A percentile compares a stretch with the other conserved stretches of the same genome.
These are phyloP conservation scores for Pyrenopolyporus hunteri DNA, from an alignment of 495 filamentous ascomycete genomes.

Conservation along the genomic window DNA sequence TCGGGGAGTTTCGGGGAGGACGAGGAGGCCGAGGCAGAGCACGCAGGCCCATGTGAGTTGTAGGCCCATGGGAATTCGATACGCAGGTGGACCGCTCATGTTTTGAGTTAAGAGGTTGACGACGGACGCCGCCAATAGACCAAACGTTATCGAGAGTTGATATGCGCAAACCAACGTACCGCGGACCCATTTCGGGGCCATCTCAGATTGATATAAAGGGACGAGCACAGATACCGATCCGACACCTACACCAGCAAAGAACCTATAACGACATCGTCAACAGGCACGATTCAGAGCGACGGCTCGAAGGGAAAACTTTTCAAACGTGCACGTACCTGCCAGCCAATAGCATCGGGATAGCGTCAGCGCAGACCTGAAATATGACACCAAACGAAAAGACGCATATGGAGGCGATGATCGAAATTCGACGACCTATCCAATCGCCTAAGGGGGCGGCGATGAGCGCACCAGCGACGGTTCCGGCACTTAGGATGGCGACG, in stretches of 20 bases:
- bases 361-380: constrained; percentile 73
- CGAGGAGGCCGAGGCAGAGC: constrained; percentile 70
- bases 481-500: constrained; percentile 87
- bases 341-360: constrained; percentile 64
- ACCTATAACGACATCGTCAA: constrained; percentile 45
- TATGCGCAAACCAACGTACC: constrained; percentile 90
- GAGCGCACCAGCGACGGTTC: constrained; percentile 83
- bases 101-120: constrained; percentile 79
- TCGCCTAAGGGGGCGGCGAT: constrained; percentile 76
- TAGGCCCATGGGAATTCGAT: constrained; percentile 84
- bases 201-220: constrained; percentile 89
- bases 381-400: constrained; percentile 85
- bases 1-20: constrained; percentile 88
- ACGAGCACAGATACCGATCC: constrained; percentile 82
- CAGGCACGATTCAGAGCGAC: background rate
- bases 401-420: constrained; percentile 70
- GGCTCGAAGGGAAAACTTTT: background rate
- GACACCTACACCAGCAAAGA: constrained; percentile 81
- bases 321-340: constrained; percentile 55
- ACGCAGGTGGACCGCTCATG: constrained; percentile 67
- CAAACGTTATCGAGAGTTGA: constrained; percentile 87
- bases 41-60: constrained; percentile 87
- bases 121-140: constrained; percentile 79
- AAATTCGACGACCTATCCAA: constrained; percentile 74
- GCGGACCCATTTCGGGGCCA: constrained; percentile 88